These are phyloP conservation scores for Gossypium thurberi DNA, from an alignment of 345 rosid species.

Conservation along the genomic window DNA sequence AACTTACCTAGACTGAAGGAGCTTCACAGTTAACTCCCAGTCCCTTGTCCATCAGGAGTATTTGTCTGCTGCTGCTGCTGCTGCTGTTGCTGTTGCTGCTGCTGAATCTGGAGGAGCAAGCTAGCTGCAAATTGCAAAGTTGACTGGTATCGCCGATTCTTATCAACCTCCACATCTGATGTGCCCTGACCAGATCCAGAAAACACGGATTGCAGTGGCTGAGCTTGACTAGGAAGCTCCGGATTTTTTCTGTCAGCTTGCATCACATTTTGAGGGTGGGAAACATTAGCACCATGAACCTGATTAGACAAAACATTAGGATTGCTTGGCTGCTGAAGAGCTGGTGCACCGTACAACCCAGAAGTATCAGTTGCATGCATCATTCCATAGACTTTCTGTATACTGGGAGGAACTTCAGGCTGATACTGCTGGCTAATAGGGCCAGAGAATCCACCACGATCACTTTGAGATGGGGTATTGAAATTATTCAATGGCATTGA, in stretches of 20 bases:
- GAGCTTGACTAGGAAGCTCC: constrained; percentile 45
- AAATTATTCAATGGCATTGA: constrained; percentile 33
- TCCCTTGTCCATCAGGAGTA: constrained; percentile 36
- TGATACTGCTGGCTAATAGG: constrained; percentile 56
- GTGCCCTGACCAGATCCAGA: constrained; percentile 43
- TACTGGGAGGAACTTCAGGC: constrained; percentile 33
- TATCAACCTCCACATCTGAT: constrained; percentile 63
- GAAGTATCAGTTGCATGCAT: constrained; percentile 40
- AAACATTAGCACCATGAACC: constrained; percentile 36
- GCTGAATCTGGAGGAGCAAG: constrained; percentile 88
- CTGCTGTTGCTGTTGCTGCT: constrained; percentile 34
- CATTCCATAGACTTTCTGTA: constrained; percentile 39
- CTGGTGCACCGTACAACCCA: constrained; percentile 31
- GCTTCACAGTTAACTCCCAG: constrained; percentile 29
- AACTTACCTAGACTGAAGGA: constrained; percentile 34
- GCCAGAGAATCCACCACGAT: constrained; percentile 46
- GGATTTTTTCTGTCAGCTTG: constrained; percentile 34
- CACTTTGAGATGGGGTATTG: constrained; percentile 42
- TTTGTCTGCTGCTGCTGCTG: constrained; percentile 48
- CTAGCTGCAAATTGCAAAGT: constrained; percentile 87
- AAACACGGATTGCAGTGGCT: constrained; percentile 44
- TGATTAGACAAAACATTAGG: constrained; percentile 36
- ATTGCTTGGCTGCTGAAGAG: constrained; percentile 37
- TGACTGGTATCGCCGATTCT: constrained; percentile 84
- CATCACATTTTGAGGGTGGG: constrained; percentile 42